Evolutionary conservation across 495 filamentous ascomycete genomes (phyloP).

Genomic region (Penicillium silybi): DNA sequence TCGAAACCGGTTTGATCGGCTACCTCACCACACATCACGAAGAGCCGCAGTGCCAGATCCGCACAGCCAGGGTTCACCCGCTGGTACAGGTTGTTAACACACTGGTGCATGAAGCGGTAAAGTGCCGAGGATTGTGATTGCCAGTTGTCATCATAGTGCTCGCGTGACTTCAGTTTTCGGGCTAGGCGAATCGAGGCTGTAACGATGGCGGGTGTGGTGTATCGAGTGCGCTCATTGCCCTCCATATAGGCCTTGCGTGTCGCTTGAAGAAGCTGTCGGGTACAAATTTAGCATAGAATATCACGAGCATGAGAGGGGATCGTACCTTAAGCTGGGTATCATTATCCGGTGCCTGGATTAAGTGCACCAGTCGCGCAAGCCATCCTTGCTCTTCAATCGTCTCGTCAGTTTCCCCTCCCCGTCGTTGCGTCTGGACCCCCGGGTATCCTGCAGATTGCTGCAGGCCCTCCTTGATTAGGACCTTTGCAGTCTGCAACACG

Average conservation of each 20-base stretch:
- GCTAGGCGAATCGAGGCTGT: conserved; percentile 89
- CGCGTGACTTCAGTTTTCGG: conserved; percentile 80
- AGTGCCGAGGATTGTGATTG: conserved; percentile 81
- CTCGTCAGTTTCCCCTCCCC: conserved; percentile 80
- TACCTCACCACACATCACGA: conserved; percentile 86
- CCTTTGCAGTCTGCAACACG: conserved; percentile 79
- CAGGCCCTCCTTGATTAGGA: conserved; percentile 87
- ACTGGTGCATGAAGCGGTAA: conserved; percentile 91
- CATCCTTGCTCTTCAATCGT: conserved; percentile 97
- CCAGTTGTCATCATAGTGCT: conserved; percentile 96
- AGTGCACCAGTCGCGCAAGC: conserved; percentile 86
- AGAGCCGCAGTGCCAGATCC: conserved; percentile 82
- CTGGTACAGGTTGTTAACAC: conserved; percentile 82
- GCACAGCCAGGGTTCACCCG: conserved; percentile 77
- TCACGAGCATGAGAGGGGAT: not conserved
- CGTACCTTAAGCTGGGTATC: conserved; percentile 83
- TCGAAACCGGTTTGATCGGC: conserved; percentile 91
- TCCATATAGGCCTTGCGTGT: conserved; percentile 84
- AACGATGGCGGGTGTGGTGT: conserved; percentile 87
- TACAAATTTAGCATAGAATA: conserved; percentile 21
- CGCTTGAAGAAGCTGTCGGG: conserved; percentile 69
- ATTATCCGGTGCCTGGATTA: conserved; percentile 78
- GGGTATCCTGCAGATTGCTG: conserved; percentile 83
- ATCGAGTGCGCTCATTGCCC: conserved; percentile 91
- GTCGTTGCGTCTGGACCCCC: conserved; percentile 62